Base-by-base conservation (phyloP, 257 asterid genomes). In the Rubia yunnanensis region DNA sequence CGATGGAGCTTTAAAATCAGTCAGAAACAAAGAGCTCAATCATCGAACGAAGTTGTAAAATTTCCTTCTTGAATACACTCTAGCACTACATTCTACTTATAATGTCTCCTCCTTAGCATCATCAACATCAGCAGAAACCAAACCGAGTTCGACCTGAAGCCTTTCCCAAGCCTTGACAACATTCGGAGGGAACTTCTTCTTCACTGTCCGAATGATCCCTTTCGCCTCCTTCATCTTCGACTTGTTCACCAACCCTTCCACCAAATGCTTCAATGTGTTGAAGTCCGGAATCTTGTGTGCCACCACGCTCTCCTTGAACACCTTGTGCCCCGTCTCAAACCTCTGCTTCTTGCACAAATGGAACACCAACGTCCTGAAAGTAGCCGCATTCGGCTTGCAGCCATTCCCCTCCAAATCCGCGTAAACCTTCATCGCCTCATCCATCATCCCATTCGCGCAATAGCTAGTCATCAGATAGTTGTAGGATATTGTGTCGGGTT, bases 391-490 rank as follows among this genome's bases (percentile, higher is more conserved):
- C 3, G 97, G 94, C 0, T 79, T 71, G 65, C 78, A 77, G 20
- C 84, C 82, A 60, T 83, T 87, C 10, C 32, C 69, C 76, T 74
- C 77, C 80, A 84, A 62, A 63, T 80, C 89, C 46, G 73, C 77
- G 46, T 78, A 92, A 10, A 84, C 91, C 88, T 80, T 70, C 48
- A 74, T 66, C 5, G 96, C 98, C 66, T 87, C 94, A 69, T 87
- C 88, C 74, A 87, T 75, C 91, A 73, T 82, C 38, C 80, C 84
- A 56, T 79, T 87, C 62, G 31, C 49, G 66, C 82, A 81, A 69
- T 89, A 87, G 76, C 85, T 71, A 60, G 86, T 87, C 72, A 92
- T 80, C 88, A 92, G 77, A 76, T 85, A 92, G 77, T 84, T 87
- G 55, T 73, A 86, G 61, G 76, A 87, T 59, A 84, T 78, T 0